A percentile compares a stretch with the other conserved stretches of the same genome.
Conservation (phyloP, 805 yeast genomes). For the Yamadazyma laniorum region DNA sequence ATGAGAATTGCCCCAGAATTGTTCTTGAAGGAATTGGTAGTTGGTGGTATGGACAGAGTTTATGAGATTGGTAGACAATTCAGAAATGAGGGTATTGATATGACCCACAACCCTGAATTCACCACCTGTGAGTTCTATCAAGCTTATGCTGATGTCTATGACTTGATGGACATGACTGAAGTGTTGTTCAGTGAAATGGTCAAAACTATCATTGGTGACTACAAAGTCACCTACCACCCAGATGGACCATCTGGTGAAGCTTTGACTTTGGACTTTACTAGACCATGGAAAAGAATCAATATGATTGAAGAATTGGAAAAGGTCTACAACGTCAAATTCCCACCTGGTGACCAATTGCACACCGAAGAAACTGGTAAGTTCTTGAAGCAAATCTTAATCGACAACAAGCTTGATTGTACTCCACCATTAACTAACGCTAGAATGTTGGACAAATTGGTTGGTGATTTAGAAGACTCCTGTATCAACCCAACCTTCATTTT, state of each 20-base stretch:
- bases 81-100: slow-evolving; percentile 97
- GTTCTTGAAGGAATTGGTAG: slow-evolving; percentile 92
- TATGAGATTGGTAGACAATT: slow-evolving; percentile 98
- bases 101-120: slow-evolving; percentile 98
- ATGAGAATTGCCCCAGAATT: slow-evolving; percentile 99
- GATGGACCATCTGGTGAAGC: slow-evolving; percentile 86
- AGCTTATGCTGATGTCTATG: slow-evolving; percentile 96
- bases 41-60: slow-evolving; percentile 97
- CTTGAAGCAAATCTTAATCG: slow-evolving; percentile 73
- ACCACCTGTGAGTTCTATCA: slow-evolving; percentile 98
- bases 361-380: slow-evolving; percentile 91
- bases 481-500: slow-evolving; percentile 97
- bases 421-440: slow-evolving; percentile 96
- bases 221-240: slow-evolving; percentile 85
- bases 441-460: slow-evolving; percentile 97
- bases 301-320: slow-evolving; percentile 96
- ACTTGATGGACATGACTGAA: slow-evolving; percentile 94
- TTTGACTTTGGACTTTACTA: slow-evolving; percentile 76
- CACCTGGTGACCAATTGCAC: slow-evolving; percentile 92
- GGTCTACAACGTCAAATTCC: slow-evolving; percentile 82
- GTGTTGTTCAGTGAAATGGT: slow-evolving; percentile 95
- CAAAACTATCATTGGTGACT: slow-evolving; percentile 88
- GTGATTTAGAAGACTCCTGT: slow-evolving; percentile 91
- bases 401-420: slow-evolving; percentile 83
- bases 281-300: slow-evolving; percentile 98